A percentile compares a stretch with the other conserved stretches of the same genome.
Conservation (phyloP, 1,284 basidiomycete species). For the Mycosarcoma maydis region DNA sequence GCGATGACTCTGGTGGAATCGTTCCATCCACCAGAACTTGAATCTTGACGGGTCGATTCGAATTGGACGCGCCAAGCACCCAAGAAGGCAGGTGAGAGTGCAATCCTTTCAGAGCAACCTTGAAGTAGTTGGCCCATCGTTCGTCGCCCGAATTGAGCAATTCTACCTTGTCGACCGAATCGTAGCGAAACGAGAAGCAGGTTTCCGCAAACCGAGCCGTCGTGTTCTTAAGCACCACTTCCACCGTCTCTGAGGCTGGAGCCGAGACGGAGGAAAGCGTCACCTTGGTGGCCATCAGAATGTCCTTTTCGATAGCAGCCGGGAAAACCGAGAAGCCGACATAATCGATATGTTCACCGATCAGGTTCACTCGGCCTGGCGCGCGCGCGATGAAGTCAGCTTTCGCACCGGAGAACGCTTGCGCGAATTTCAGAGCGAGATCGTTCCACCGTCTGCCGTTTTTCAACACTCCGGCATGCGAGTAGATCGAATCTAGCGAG, state of each 20-base stretch:
- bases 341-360: conserved; percentile 65
- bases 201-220: conserved; percentile 44
- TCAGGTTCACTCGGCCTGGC: conserved; percentile 64
- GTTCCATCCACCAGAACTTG: conserved; percentile 62
- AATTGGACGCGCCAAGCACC: conserved; percentile 14
- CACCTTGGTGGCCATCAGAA: conserved; percentile 63
- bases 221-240: conserved; percentile 54
- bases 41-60: conserved; percentile 38
- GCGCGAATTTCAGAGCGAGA: conserved; percentile 43
- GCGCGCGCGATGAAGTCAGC: conserved; percentile 64
- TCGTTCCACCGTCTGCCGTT: conserved; percentile 52
- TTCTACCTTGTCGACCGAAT: conserved; percentile 34
- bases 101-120: conserved; percentile 63
- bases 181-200: conserved; percentile 43
- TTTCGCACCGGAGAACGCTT: conserved; percentile 18
- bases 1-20: conserved; percentile 60
- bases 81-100: conserved; percentile 54
- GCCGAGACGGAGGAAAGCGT: conserved; percentile 2
- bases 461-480: conserved; percentile 35
- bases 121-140: conserved; percentile 66
- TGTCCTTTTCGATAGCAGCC: conserved; percentile 65
- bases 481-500: conserved; percentile 56
- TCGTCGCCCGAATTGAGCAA: conserved; percentile 53
- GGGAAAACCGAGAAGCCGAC: conserved; percentile 64
- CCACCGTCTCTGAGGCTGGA: conserved; percentile 6